A percentile compares a stretch with the other conserved stretches of the same genome.
Conservation (phyloP, 2,329 filamentous ascomycete genomes). For the Diaporthe helianthi region DNA sequence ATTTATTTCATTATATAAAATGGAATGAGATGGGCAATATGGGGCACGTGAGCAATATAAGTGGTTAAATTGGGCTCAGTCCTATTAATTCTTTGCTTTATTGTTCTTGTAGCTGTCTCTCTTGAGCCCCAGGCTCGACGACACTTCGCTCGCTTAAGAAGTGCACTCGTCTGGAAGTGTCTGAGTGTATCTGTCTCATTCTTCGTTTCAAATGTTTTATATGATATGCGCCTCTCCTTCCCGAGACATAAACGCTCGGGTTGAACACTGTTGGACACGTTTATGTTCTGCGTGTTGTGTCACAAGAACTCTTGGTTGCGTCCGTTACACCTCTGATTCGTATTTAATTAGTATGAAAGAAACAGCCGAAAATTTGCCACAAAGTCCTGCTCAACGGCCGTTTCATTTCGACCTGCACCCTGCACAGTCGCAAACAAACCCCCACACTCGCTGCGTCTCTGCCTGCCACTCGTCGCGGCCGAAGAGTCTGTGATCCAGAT, state of each 20-base stretch:
- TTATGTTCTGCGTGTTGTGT: background rate
- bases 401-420: background rate
- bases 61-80: background rate
- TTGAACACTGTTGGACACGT: background rate
- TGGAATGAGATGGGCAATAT: too few relatives aligned
- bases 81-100: background rate
- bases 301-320: background rate
- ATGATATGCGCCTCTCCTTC: background rate
- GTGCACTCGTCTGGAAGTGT: background rate
- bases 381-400: background rate
- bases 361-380: accelerated
- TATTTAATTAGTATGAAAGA: too few relatives aligned
- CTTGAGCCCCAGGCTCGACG: too few relatives aligned
- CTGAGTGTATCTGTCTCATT: background rate
- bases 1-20: background rate
- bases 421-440: constrained; percentile 3
- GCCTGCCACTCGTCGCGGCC: constrained; percentile 2
- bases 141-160: background rate
- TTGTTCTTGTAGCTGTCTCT: background rate
- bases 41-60: too few relatives aligned
- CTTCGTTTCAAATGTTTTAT: too few relatives aligned
- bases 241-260: background rate
- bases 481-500: constrained; percentile 21
- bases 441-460: constrained; percentile 1
- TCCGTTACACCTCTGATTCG: background rate